A percentile compares a stretch with the other conserved stretches of the same genome.
phyloP scores from a whole-genome alignment of 164 flowering plant genomes.

The Sedum album region DNA sequence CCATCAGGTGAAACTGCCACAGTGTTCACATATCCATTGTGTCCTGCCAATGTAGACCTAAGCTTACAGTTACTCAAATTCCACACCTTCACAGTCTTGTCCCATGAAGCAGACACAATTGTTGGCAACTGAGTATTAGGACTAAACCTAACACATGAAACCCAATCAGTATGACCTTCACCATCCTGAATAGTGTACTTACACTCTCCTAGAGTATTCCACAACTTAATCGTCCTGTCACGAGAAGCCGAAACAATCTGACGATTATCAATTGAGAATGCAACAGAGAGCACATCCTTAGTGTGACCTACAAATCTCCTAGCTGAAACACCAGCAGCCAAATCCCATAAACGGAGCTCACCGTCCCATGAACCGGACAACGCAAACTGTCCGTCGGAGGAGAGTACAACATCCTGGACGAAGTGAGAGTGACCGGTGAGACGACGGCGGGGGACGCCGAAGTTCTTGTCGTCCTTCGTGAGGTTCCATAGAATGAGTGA shows the following conservation, averaged over 20 bases:
- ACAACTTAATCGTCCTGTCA: conserved; percentile 71
- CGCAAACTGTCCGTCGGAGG: conserved; percentile 88
- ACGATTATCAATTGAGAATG: conserved; percentile 68
- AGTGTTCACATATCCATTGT: conserved; percentile 65
- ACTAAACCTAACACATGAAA: conserved; percentile 68
- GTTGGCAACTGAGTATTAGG: conserved; percentile 59
- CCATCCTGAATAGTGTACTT: conserved; percentile 73
- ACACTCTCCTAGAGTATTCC: conserved; percentile 91
- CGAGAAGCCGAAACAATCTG: conserved; percentile 91
- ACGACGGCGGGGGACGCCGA: conserved; percentile 77
- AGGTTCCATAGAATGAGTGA: conserved; percentile 73
- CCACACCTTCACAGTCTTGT: conserved; percentile 76
- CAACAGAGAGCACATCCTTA: conserved; percentile 75
- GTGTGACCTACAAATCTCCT: conserved; percentile 81
- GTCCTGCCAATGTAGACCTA: conserved; percentile 49
- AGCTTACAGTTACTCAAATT: conserved; percentile 72
- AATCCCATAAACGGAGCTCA: conserved; percentile 86
- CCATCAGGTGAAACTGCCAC: conserved; percentile 86
- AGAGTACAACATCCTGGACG: conserved; percentile 85
- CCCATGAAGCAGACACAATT: conserved; percentile 80
- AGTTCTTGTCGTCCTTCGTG: conserved; percentile 51
- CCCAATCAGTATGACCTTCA: conserved; percentile 70
- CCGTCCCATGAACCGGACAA: conserved; percentile 88
- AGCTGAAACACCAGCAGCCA: conserved; percentile 53
- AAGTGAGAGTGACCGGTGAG: conserved; percentile 89